Evolutionary conservation across 2,329 filamentous ascomycete species (phyloP).

Genomic region (Leptographium lundbergii): DNA sequence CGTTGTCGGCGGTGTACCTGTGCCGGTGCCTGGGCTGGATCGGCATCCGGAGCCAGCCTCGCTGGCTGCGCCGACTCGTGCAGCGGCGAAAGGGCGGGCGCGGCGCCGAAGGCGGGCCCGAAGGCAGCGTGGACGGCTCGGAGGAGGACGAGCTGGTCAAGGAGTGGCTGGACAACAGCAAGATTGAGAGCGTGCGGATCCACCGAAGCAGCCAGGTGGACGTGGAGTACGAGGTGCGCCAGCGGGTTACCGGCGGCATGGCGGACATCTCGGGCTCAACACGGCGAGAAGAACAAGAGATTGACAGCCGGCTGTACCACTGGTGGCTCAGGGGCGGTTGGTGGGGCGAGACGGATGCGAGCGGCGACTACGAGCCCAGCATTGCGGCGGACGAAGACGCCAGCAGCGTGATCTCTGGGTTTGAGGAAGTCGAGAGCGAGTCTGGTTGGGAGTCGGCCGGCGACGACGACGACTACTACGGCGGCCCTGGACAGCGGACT

Average conservation of each 20-base stretch:
- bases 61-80: conserved; percentile 46
- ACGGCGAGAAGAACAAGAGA: conserved; percentile 42
- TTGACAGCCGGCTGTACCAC: conserved; percentile 64
- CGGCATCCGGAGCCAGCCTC: conserved; percentile 48
- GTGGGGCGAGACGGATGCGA: conserved; percentile 73
- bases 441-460: conserved; percentile 24
- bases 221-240: conserved; percentile 67
- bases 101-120: conserved; percentile 14
- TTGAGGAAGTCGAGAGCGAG: conserved; percentile 20
- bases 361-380: conserved; percentile 59
- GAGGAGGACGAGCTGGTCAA: conserved; percentile 4
- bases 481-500: conserved; percentile 44
- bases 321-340: conserved; percentile 79
- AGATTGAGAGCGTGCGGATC: conserved; percentile 28
- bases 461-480: conserved; percentile 28
- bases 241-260: conserved; percentile 29
- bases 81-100: conserved; percentile 23
- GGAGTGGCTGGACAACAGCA: conserved; percentile 4
- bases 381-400: conserved; percentile 50
- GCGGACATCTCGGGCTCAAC: conserved; percentile 14
- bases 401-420: conserved; percentile 66
- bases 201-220: conserved; percentile 37
- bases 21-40: conserved; percentile 42
- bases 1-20: conserved; percentile 42
- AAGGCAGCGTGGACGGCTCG: conserved; percentile 5